These are phyloP conservation scores for Alternaria dauci DNA, from an alignment of 2,329 filamentous ascomycete genomes.

Conservation along the genomic window DNA sequence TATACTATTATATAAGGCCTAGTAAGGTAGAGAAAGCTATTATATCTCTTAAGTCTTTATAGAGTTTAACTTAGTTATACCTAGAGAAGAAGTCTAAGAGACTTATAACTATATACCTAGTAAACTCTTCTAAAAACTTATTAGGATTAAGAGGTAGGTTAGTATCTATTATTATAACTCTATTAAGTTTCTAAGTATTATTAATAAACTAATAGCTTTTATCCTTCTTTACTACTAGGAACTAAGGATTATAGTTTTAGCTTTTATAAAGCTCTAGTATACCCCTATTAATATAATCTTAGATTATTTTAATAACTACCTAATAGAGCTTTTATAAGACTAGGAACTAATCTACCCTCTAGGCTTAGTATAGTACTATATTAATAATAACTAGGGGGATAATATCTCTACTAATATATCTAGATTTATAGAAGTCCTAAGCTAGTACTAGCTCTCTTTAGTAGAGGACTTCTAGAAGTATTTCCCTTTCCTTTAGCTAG, in stretches of 20 bases:
- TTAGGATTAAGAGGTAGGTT: too few species aligned
- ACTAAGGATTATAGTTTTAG: background rate
- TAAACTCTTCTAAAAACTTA: background rate
- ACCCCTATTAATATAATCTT: background rate
- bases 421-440: background rate
- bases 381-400: background rate
- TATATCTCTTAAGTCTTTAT: too few species aligned
- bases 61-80: background rate
- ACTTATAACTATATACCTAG: background rate
- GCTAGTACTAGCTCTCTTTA: background rate
- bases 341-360: background rate
- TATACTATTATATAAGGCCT: too few species aligned
- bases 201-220: background rate
- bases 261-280: background rate
- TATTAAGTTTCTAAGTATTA: background rate
- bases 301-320: background rate
- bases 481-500: background rate
- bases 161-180: too few species aligned
- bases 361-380: background rate
- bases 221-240: background rate
- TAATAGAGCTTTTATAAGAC: background rate
- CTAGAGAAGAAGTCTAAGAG: background rate
- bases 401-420: background rate
- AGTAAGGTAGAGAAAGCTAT: too few species aligned
- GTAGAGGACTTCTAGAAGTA: background rate